Conservation (phyloP, 345 rosid genomes). For the Dimocarpus longan region DNA sequence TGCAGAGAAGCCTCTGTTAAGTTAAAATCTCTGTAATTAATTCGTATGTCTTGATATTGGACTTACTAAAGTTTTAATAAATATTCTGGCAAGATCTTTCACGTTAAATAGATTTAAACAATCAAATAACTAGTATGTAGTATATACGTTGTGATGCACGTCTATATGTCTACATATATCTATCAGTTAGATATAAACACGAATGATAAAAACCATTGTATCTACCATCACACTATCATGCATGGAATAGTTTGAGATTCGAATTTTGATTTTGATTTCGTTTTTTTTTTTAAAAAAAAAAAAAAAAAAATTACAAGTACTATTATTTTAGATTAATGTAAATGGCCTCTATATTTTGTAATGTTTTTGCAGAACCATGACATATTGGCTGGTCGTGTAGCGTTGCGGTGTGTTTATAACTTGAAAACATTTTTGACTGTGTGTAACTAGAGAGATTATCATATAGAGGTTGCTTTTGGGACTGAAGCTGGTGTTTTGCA, state of each 20-base stretch:
- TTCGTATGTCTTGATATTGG: not conserved
- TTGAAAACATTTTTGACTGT: no score
- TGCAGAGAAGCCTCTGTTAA: constrained; percentile 67
- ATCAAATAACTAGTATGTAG: no score
- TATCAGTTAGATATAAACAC: not conserved
- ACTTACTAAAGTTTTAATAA: not conserved
- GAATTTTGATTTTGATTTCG: not conserved
- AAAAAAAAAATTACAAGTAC: no score
- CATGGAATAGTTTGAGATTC: not conserved
- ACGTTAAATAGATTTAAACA: no score
- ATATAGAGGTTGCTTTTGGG: no score
- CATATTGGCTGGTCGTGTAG: not conserved
- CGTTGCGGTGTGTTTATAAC: no score
- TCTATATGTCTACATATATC: not conserved
- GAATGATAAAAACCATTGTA: no score
- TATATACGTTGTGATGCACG: no score
- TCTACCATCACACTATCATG: not conserved
- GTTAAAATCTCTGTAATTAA: constrained; percentile 27
- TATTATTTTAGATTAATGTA: not conserved
- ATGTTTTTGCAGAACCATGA: constrained; percentile 21
- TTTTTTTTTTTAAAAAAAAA: no score
- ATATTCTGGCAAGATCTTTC: not conserved
- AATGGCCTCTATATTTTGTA: not conserved
- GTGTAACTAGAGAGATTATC: not conserved
- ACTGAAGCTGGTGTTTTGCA: no score